Base-by-base conservation (phyloP, 345 rosid species). In the Lepidium africanum region DNA sequence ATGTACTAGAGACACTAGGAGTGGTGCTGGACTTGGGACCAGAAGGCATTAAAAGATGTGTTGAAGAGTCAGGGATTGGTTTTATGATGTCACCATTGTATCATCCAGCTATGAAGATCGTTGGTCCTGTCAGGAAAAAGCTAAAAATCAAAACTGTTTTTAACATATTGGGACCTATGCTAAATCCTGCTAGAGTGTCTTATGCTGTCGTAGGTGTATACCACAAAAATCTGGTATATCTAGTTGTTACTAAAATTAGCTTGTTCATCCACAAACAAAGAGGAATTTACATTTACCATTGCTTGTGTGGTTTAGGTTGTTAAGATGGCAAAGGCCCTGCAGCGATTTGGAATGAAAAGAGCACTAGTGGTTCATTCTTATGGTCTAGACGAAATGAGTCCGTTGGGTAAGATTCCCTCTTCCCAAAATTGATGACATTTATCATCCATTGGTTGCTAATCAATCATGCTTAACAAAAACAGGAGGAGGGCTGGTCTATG, bases 371-470 rank as follows among this genome's bases (percentile, higher is more conserved):
- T 89, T 65, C 99, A 91, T 77, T 95, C 96, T 12, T 90, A 81
- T 73, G 99, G 99, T 62, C 76, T 95, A 54, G 99, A 91, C 70
- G 99, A 95, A 82, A 95, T 95, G 78, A 95, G 96, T 77, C 96
- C 99, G 23, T 84, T 89, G 0, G 96, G 99, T 87, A 78, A 71
- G 48, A 13, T 48, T 49, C 17, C 23, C 30, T 56, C 70, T n/a
- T 55, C 69, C 15, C 7, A 48, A 17, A 54, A 37, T 50, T 63
- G 41, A 2, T 40, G 70, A 16, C 54, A 69, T 43, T 45, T 32
- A 13, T 41, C 21, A 47, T 39, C 55, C 33, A 47, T 10, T 2
- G 9, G 35, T 23, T 19, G 9, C 37, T 57, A 63, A 70, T 36
- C 36, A 16, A 49, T 40, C 23, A 35, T 57, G 56, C 52, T 62